phyloP scores from a whole-genome alignment of 345 rosid species.

The Zanthoxylum bungeanum region DNA sequence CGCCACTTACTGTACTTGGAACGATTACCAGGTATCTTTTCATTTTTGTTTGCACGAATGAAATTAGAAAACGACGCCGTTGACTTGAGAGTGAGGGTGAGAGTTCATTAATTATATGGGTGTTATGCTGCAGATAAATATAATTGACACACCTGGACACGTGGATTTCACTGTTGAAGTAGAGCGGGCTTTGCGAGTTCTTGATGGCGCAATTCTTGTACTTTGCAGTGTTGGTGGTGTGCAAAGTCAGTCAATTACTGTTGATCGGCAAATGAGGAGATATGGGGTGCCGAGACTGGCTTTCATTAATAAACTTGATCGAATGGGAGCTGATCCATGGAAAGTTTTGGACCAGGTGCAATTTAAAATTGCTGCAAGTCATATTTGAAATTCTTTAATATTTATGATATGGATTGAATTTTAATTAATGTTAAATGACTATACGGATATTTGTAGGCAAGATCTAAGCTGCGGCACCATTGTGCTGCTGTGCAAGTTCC shows the following conservation, averaged over 20 bases:
- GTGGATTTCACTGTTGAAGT: conserved; percentile 99
- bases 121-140: conserved; percentile 58
- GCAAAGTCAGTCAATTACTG: conserved; percentile 98
- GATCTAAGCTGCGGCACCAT: conserved; percentile 91
- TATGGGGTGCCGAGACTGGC: conserved; percentile 92
- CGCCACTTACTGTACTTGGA: conserved; percentile 97
- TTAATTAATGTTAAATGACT: neutral
- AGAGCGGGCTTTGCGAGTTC: conserved; percentile 93
- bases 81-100: neutral
- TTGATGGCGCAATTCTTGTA: conserved; percentile 94
- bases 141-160: conserved; percentile 96
- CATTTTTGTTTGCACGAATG: neutral
- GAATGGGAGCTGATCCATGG: conserved; percentile 99
- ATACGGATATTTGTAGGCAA: conserved; percentile 49
- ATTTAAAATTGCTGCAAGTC: neutral
- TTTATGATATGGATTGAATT: neutral
- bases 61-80: neutral
- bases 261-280: conserved; percentile 98
- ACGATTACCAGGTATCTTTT: conserved; percentile 67
- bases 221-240: conserved; percentile 98
- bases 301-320: conserved; percentile 94
- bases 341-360: conserved; percentile 91
- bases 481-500: conserved; percentile 98
- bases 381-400: neutral
- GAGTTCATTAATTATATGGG: neutral